Evolutionary conservation across 1,284 basidiomycete genomes (phyloP).

Genomic region (Bondarzewia mesenterica): DNA sequence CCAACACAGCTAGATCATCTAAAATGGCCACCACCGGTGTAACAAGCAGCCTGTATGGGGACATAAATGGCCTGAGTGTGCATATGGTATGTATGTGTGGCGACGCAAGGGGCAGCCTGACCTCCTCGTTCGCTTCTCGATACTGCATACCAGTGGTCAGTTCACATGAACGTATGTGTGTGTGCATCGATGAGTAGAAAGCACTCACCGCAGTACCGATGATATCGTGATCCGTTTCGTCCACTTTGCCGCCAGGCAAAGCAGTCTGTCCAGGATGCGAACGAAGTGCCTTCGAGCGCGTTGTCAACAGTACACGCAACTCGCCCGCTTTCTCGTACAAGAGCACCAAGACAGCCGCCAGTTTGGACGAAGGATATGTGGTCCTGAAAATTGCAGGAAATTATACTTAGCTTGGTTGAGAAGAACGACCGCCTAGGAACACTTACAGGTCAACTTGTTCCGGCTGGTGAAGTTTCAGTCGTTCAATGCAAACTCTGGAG

Average conservation of each 20-base stretch:
- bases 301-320: slow-evolving; percentile 75
- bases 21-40: slow-evolving; percentile 71
- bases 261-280: slow-evolving; percentile 77
- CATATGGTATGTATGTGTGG: slow-evolving; percentile 58
- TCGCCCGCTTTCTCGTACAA: slow-evolving; percentile 61
- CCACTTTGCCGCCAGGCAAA: slow-evolving; percentile 77
- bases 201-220: slow-evolving; percentile 65
- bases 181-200: neutral
- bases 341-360: slow-evolving; percentile 73
- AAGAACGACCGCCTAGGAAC: slow-evolving; percentile 7
- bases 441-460: slow-evolving; percentile 41
- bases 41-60: slow-evolving; percentile 51
- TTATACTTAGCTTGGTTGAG: neutral
- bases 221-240: slow-evolving; percentile 55
- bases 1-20: slow-evolving; percentile 43
- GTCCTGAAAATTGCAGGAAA: slow-evolving; percentile 27
- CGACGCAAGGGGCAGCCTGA: slow-evolving; percentile 53
- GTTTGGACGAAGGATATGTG: slow-evolving; percentile 34
- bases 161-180: neutral
- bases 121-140: slow-evolving; percentile 80
- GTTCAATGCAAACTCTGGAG: slow-evolving; percentile 16
- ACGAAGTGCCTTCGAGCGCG: slow-evolving; percentile 69
- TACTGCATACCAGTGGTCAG: slow-evolving; percentile 33
- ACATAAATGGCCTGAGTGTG: slow-evolving; percentile 65
- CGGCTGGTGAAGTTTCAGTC: neutral